Base-by-base conservation (phyloP, 805 yeast species). In the Kodamaea fukazawae region DNA sequence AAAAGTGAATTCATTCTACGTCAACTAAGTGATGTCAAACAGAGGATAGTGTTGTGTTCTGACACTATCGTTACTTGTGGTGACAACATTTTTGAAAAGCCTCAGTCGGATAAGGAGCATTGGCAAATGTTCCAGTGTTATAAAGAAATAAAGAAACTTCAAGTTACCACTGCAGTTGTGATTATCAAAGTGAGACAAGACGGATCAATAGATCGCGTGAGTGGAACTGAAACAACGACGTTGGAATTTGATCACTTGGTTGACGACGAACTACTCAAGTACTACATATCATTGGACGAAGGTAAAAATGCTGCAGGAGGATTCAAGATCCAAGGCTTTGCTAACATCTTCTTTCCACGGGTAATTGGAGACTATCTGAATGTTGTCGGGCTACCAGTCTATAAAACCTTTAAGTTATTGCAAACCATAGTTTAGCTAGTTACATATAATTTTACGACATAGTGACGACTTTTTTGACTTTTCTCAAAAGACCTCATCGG, bases 281-380 rank as follows among this genome's bases (percentile, higher is more conserved):
- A 70, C 11, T 91, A 91, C 58, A 83, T 85, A 8, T 71, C 71
- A 2, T 64, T 81, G 2, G 82, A 74, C 15, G 97, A 91, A 57
- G 98, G 93, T 1, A 41, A 70, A 6, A 73, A 74, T 34, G 97
- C 86, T 1, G 96, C 98, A 2, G 99, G 97, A 4, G 99, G 99
- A 1, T 90, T 86, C 64, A 81, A 80, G 50, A 81, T 84, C 43
- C 98, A 91, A 61, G 86, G 82, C 0, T 56, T 58, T 7, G 93
- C 95, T 2, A 79, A 84, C 1, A 54, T 81, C 27, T 62, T 91
- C 46, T 77, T 93, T 47, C 60, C 69, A 14, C 61, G 63, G 11
- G 73, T 89, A 9, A 70, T 71, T 1, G 99, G 99, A 0, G 98
- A 91, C 57, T 86, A 76, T 54, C 79, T 73, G 60, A 91, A 88